Conservation (phyloP, 805 yeast genomes). For the Pichia pseudocactophila region DNA sequence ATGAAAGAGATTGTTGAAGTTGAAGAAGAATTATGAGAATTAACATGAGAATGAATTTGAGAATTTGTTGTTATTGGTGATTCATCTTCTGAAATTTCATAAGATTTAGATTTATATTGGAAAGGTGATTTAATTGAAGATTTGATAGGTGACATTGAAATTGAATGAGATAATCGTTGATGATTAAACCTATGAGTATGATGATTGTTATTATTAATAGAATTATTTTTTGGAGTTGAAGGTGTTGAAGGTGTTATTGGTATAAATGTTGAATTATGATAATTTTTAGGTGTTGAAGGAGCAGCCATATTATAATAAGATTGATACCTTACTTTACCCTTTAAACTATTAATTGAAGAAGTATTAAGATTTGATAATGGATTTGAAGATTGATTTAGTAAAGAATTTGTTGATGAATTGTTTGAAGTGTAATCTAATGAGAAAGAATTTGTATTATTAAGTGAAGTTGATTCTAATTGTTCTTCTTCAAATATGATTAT, state of each 20-base stretch:
- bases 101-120: constrained; percentile 25
- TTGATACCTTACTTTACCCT: constrained; percentile 27
- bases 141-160: constrained; percentile 14
- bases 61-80: too few relatives aligned
- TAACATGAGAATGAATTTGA: not conserved
- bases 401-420: constrained; percentile 16
- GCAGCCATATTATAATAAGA: constrained; percentile 21
- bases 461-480: constrained; percentile 20
- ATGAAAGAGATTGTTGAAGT: not conserved
- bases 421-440: constrained; percentile 11
- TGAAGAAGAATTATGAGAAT: constrained; percentile 4
- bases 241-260: constrained; percentile 5
- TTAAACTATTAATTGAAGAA: constrained; percentile 20
- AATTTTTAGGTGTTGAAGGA: constrained; percentile 6
- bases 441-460: constrained; percentile 21
- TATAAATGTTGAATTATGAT: not conserved
- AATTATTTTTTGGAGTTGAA: constrained; percentile 7
- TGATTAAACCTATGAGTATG: constrained; percentile 5
- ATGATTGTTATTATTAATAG: not conserved
- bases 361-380: constrained; percentile 10
- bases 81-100: constrained; percentile 23
- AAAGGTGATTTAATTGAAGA: constrained; percentile 21
- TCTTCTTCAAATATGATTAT: constrained; percentile 25
- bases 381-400: constrained; percentile 8
- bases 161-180: constrained; percentile 15